phyloP scores from a whole-genome alignment of 257 asterid genomes.

The Thymus quinquecostatus region DNA sequence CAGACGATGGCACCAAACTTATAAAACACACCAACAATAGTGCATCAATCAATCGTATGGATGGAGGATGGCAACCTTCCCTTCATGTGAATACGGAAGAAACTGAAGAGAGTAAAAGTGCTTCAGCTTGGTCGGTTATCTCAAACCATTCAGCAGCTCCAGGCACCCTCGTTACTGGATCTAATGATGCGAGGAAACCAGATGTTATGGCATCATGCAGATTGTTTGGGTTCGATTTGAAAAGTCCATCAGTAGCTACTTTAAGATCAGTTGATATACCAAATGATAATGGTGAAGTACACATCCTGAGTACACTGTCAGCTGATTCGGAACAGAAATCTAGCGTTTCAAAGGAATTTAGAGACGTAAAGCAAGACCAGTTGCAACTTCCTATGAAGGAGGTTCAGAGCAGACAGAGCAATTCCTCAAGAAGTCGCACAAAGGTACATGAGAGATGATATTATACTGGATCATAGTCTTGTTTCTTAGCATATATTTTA shows the following conservation, averaged over 20 bases:
- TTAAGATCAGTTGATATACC: conserved; percentile 36
- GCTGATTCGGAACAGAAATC: conserved; percentile 74
- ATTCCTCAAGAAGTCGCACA: conserved; percentile 80
- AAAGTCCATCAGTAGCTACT: conserved; percentile 45
- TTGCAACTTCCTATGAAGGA: conserved; percentile 53
- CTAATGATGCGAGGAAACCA: conserved; percentile 48
- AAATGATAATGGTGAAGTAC: conserved; percentile 41
- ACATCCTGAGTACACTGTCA: conserved; percentile 36
- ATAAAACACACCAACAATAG: conserved; percentile 31
- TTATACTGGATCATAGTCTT: neutral
- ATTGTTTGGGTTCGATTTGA: conserved; percentile 86
- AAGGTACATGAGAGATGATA: conserved; percentile 57
- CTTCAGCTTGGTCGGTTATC: conserved; percentile 61
- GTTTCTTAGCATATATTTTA: neutral
- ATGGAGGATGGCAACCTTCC: conserved; percentile 33
- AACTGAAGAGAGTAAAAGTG: conserved; percentile 54
- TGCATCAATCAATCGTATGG: conserved; percentile 20
- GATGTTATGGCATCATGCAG: conserved; percentile 57
- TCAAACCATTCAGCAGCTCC: conserved; percentile 46
- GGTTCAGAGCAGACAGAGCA: conserved; percentile 58
- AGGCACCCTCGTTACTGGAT: conserved; percentile 35
- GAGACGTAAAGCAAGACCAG: conserved; percentile 50
- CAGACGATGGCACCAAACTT: conserved; percentile 26
- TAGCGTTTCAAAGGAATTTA: conserved; percentile 56
- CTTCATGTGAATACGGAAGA: conserved; percentile 51